Percentiles rank a stretch among this genome's conserved stretches.
These are phyloP conservation scores for Tuber indicum DNA, from an alignment of 495 filamentous ascomycete genomes.

Conservation along the genomic window DNA sequence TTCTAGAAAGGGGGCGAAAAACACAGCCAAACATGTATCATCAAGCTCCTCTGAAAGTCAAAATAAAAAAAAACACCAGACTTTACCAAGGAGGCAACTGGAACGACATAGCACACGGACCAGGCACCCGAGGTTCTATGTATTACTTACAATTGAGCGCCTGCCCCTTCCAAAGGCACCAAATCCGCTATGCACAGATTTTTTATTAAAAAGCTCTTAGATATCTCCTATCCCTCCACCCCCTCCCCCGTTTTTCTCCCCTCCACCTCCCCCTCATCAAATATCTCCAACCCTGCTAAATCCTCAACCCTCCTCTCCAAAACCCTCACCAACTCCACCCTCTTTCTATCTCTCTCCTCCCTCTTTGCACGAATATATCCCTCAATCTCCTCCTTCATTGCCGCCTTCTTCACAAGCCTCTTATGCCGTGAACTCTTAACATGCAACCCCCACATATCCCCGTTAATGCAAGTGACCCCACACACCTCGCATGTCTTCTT, in stretches of 20 bases:
- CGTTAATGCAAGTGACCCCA: conserved; percentile 57
- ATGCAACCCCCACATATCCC: conserved; percentile 71
- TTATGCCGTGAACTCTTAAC: conserved; percentile 60
- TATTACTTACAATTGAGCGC: background rate
- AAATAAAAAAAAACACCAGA: too few relatives aligned
- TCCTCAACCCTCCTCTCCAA: background rate
- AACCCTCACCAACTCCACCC: conserved; percentile 13
- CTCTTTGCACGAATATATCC: conserved; percentile 31
- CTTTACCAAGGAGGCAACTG: too few relatives aligned
- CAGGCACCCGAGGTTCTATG: too few relatives aligned
- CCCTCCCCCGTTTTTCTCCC: background rate
- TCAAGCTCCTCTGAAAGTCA: too few relatives aligned
- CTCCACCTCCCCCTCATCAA: background rate
- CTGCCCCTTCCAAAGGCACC: background rate
- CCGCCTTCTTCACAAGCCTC: conserved; percentile 41
- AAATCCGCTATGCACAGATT: background rate
- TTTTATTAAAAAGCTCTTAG: background rate
- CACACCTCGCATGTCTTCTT: conserved; percentile 64
- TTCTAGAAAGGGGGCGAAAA: too few relatives aligned
- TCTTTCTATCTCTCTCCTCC: conserved; percentile 26
- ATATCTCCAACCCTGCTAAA: background rate
- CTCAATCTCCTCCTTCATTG: conserved; percentile 29
- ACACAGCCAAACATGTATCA: too few relatives aligned
- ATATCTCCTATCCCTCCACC: background rate
- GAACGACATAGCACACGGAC: too few relatives aligned